These are phyloP conservation scores for Carex cristatella DNA, from an alignment of 176 grass and related monocot genomes.

Conservation along the genomic window DNA sequence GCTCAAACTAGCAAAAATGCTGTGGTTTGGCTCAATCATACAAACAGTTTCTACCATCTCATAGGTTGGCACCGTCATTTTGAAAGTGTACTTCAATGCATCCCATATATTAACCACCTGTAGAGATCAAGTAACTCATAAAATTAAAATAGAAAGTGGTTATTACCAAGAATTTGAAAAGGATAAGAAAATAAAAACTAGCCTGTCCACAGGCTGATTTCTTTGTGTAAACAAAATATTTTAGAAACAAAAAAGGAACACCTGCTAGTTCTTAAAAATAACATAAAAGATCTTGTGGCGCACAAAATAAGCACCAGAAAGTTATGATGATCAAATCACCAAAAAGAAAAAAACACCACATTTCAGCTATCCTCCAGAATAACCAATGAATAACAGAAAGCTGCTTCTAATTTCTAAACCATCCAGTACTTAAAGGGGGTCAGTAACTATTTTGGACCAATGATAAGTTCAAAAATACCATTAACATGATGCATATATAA, in stretches of 20 bases:
- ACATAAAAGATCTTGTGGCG: not conserved
- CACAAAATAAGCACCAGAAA: not conserved
- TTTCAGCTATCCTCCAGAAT: not conserved
- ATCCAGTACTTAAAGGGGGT: not conserved
- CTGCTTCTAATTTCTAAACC: not conserved
- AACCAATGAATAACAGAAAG: not conserved
- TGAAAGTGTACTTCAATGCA: slow-evolving; percentile 57
- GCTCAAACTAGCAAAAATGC: slow-evolving; percentile 46
- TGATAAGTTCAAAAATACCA: not conserved
- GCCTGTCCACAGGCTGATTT: not conserved
- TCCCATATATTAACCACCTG: slow-evolving; percentile 87
- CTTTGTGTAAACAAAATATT: not conserved
- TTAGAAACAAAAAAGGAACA: not conserved
- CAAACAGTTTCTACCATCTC: slow-evolving; percentile 92
- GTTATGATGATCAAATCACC: not conserved
- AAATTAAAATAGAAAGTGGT: slow-evolving; percentile 9
- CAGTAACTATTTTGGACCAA: not conserved
- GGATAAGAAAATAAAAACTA: slow-evolving; percentile 12
- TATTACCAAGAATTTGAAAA: not conserved
- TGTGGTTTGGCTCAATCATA: slow-evolving; percentile 48
- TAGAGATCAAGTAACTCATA: slow-evolving; percentile 20
- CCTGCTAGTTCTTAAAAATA: not conserved
- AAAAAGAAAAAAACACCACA: not conserved
- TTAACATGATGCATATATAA: not conserved
- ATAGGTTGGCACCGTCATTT: slow-evolving; percentile 75